Evolutionary conservation across 345 rosid species (phyloP), one percentile per base, ranked within the genome.

Genomic region (Brassica nigra): DNA sequence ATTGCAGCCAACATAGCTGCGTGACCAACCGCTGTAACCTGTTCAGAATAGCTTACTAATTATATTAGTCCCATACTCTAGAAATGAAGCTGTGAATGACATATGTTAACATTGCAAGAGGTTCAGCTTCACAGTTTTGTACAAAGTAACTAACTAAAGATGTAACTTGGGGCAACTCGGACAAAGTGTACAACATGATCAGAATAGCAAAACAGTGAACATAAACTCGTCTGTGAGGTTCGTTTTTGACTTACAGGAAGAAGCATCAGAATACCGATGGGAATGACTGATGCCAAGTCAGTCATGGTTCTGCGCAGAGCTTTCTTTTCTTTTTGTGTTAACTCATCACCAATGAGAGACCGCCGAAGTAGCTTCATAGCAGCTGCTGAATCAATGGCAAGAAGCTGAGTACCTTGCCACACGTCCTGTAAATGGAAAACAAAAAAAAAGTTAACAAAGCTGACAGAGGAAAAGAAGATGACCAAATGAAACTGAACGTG

Each of bases 21-120:
- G 72, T 90, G 98, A 68, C 99, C 99, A 79, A 95, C 91, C 31
- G 98, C 99, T 81, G 99, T 95, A 44, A 91, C 97, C 99, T 95
- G 86, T 52, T 34, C 47, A 65, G 70, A 69, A 78, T 52, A 71
- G 39, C 36, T 9, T 66, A 65, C 39, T 42, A 28, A 55, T 33
- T 71, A 76, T 23, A 23, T 23, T 23, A 23, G 27, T 23, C 27
- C 27, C 10, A n/a, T 4, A 73, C 44, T 20, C 39, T 12, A 42
- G 23, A 55, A 20, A 9, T 44, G 6, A 71, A 68, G 34, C 66
- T 68, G 66, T 4, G 49, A 62, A 68, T 80, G 64, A 34, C 27
- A 62, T 29, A 29, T 80, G 68, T 55, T 37, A 18, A 68, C 61
- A 74, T n/a, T 27, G 64, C 65, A 74, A 54, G 34, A 67, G 75